Evolutionary conservation across 2,329 filamentous ascomycete genomes (phyloP).

Genomic region (Alternaria panax): DNA sequence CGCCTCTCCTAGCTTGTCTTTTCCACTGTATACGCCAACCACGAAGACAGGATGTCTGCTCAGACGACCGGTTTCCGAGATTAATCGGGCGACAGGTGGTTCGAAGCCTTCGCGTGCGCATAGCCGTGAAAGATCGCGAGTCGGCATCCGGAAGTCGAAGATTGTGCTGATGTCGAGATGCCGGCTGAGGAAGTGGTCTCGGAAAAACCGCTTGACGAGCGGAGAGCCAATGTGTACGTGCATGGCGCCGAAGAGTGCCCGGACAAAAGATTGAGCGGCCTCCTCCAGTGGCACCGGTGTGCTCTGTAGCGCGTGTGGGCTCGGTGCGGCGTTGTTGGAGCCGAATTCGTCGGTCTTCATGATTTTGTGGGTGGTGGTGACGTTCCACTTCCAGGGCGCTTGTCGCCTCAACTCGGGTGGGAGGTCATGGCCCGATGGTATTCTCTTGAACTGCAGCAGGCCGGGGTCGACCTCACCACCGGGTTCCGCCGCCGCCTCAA

Average conservation of each 20-base stretch:
- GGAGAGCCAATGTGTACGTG: slow-evolving; percentile 84
- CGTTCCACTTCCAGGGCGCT: slow-evolving; percentile 47
- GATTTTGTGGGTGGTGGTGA: slow-evolving; percentile 69
- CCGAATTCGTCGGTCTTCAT: slow-evolving; percentile 88
- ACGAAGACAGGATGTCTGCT: slow-evolving; percentile 90
- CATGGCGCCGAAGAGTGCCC: slow-evolving; percentile 82
- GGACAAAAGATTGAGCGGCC: slow-evolving; percentile 79
- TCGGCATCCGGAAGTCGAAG: slow-evolving; percentile 85
- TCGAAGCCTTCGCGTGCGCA: slow-evolving; percentile 92
- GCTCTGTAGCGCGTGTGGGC: slow-evolving; percentile 30
- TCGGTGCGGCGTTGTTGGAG: slow-evolving; percentile 58
- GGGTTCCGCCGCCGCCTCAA: slow-evolving; percentile 84
- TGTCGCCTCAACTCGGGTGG: slow-evolving; percentile 35
- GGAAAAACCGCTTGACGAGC: slow-evolving; percentile 82
- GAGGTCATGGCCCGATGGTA: slow-evolving; percentile 41
- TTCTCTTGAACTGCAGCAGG: slow-evolving; percentile 76
- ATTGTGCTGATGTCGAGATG: slow-evolving; percentile 77
- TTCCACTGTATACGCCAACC: slow-evolving; percentile 90
- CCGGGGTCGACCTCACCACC: slow-evolving; percentile 93
- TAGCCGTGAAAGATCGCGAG: slow-evolving; percentile 80
- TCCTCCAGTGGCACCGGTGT: slow-evolving; percentile 55
- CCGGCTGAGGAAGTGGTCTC: slow-evolving; percentile 81
- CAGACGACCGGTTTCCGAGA: slow-evolving; percentile 87
- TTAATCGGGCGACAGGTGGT: slow-evolving; percentile 80
- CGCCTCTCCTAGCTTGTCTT: slow-evolving; percentile 92